These are phyloP conservation scores for Cicer yamashitae DNA, from an alignment of 306 rosid species.

Conservation along the genomic window DNA sequence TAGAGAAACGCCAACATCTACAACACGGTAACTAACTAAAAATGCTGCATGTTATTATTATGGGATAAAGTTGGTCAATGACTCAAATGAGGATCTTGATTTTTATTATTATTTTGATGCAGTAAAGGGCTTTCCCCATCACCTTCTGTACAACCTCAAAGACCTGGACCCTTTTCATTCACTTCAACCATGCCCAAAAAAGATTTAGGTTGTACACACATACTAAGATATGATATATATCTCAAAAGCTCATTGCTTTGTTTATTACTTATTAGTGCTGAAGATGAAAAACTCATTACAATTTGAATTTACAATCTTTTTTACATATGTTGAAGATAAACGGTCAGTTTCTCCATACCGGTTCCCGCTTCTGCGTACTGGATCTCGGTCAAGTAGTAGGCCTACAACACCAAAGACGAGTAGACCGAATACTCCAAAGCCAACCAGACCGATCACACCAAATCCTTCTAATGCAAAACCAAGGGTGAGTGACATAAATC, in stretches of 20 bases:
- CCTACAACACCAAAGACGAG: conserved; percentile 70
- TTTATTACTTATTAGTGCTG: conserved; percentile 15
- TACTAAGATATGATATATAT: not conserved
- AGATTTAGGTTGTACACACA: conserved; percentile 61
- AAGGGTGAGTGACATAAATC: conserved; percentile 54
- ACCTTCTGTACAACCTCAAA: conserved; percentile 65
- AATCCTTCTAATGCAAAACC: conserved; percentile 69
- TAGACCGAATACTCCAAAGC: conserved; percentile 78
- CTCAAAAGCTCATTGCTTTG: conserved; percentile 2
- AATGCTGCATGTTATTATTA: conserved; percentile 18
- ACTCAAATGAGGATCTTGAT: conserved; percentile 30
- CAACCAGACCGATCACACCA: conserved; percentile 88
- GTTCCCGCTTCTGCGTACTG: conserved; percentile 92
- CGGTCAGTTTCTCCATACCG: conserved; percentile 88
- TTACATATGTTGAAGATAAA: conserved; percentile 62
- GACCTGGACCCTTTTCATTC: conserved; percentile 73
- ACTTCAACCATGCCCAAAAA: conserved; percentile 79
- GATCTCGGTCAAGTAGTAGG: conserved; percentile 84
- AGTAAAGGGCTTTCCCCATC: conserved; percentile 78
- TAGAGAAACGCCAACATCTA: conserved; percentile 78
- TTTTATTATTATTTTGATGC: conserved; percentile 44
- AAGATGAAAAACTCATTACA: conserved; percentile 12
- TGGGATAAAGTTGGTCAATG: conserved; percentile 24
- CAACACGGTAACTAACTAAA: conserved; percentile 51
- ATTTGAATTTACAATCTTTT: conserved; percentile 41